These are phyloP conservation scores for Hymenoscyphus infarciens DNA, from an alignment of 2,329 filamentous ascomycete species.

Conservation along the genomic window DNA sequence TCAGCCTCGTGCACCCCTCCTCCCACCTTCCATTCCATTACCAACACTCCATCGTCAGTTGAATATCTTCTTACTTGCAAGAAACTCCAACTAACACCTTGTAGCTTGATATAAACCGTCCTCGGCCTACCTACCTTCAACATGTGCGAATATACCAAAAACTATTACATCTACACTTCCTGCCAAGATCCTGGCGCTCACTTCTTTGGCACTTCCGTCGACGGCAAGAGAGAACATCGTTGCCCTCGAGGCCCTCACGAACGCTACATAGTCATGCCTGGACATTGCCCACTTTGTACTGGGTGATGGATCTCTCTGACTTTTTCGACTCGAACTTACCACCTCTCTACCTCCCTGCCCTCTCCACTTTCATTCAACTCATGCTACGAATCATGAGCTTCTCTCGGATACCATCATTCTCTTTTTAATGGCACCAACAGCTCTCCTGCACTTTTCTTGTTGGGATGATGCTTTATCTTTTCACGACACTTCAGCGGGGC, in stretches of 20 bases:
- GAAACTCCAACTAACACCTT: not conserved
- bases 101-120: not conserved
- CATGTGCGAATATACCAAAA: slow-evolving; percentile 64
- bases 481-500: slow-evolving; percentile 21
- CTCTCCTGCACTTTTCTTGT: not conserved
- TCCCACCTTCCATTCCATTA: not conserved
- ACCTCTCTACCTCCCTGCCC: not conserved
- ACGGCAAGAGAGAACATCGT: slow-evolving; percentile 56
- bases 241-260: slow-evolving; percentile 67
- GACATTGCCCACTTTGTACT: slow-evolving; percentile 54
- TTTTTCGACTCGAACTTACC: not conserved
- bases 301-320: slow-evolving; percentile 13
- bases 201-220: slow-evolving; percentile 66
- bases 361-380: not conserved
- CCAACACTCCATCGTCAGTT: not conserved
- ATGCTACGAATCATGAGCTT: not conserved
- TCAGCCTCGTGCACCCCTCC: slow-evolving; percentile 1
- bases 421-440: not conserved
- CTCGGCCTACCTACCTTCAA: slow-evolving; percentile 18
- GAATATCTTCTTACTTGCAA: not conserved
- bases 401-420: not conserved
- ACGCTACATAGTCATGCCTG: slow-evolving; percentile 67
- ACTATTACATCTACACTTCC: slow-evolving; percentile 72
- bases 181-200: slow-evolving; percentile 67
- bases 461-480: not conserved